phyloP scores from a whole-genome alignment of 257 asterid genomes.

The Craterostigma plantagineum region DNA sequence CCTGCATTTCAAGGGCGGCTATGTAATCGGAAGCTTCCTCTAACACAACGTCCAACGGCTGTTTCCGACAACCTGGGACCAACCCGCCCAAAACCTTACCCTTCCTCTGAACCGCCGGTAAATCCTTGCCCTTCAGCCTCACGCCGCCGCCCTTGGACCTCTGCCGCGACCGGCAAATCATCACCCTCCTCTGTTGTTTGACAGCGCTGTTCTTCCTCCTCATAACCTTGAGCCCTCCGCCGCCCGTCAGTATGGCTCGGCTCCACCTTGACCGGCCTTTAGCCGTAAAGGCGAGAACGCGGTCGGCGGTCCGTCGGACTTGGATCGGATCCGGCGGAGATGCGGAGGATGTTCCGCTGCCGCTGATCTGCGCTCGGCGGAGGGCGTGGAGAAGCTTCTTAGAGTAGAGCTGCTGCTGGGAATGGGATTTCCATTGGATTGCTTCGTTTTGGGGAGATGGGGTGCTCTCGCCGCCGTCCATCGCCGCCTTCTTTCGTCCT shows the following conservation, averaged over 20 bases:
- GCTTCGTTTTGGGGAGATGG: background rate
- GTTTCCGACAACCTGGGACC: slow-evolving; percentile 89
- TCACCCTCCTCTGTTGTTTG: slow-evolving; percentile 32
- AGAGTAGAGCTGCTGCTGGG: slow-evolving; percentile 69
- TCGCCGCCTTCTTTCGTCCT: background rate
- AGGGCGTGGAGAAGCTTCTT: slow-evolving; percentile 76
- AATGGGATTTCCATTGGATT: slow-evolving; percentile 56
- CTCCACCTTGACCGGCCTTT: slow-evolving; percentile 85
- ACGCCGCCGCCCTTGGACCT: slow-evolving; percentile 45
- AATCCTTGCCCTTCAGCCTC: slow-evolving; percentile 46
- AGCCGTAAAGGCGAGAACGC: slow-evolving; percentile 64
- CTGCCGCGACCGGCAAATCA: slow-evolving; percentile 36
- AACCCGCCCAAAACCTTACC: slow-evolving; percentile 49
- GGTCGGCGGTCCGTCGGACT: slow-evolving; percentile 71
- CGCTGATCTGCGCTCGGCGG: slow-evolving; percentile 48
- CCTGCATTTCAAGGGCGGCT: slow-evolving; percentile 94
- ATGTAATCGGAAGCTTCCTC: slow-evolving; percentile 87
- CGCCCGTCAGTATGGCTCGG: slow-evolving; percentile 47
- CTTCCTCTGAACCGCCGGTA: slow-evolving; percentile 70
- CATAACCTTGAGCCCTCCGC: slow-evolving; percentile 47
- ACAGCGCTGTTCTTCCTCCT: slow-evolving; percentile 33
- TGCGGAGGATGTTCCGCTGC: too few species aligned
- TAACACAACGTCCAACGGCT: slow-evolving; percentile 65
- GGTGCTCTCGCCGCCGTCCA: background rate
- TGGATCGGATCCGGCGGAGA: slow-evolving; percentile 32